phyloP scores from a whole-genome alignment of 768 basidiomycete genomes.

The Agaricus subrufescens region DNA sequence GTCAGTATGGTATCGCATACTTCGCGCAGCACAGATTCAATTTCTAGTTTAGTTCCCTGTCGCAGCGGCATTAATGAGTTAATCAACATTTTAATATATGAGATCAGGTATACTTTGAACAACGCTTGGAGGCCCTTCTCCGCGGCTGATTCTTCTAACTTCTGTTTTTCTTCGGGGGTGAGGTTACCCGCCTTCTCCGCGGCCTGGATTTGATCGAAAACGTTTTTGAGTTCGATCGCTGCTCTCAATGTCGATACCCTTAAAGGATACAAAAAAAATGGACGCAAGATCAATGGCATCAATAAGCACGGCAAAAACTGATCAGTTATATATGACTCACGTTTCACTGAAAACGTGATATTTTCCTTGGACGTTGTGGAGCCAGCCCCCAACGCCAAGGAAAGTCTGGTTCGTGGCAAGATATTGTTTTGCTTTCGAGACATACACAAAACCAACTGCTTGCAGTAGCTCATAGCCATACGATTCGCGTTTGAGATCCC shows the following conservation, averaged over 20 bases:
- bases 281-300: not conserved
- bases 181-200: conserved; percentile 84
- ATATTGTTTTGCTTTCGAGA: conserved; percentile 77
- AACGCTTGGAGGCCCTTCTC: conserved; percentile 89
- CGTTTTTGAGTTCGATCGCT: conserved; percentile 83
- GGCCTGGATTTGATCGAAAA: conserved; percentile 89
- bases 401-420: conserved; percentile 66
- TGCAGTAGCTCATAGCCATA: conserved; percentile 86
- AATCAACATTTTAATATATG: not conserved
- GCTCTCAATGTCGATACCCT: conserved; percentile 83
- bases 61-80: not conserved
- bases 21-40: conserved; percentile 85
- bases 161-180: conserved; percentile 70
- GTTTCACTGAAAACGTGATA: conserved; percentile 94
- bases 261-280: conserved; percentile 2
- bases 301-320: not conserved
- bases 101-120: conserved; percentile 60
- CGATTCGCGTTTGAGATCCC: conserved; percentile 80
- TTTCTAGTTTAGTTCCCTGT: conserved; percentile 86
- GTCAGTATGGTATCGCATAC: conserved; percentile 79
- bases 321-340: conserved; percentile 37
- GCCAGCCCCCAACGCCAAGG: conserved; percentile 89
- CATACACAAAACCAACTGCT: conserved; percentile 83
- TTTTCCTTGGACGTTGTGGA: conserved; percentile 89
- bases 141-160: conserved; percentile 87